Conservation (phyloP, 257 asterid genomes). For the Euphrasia confusa region DNA sequence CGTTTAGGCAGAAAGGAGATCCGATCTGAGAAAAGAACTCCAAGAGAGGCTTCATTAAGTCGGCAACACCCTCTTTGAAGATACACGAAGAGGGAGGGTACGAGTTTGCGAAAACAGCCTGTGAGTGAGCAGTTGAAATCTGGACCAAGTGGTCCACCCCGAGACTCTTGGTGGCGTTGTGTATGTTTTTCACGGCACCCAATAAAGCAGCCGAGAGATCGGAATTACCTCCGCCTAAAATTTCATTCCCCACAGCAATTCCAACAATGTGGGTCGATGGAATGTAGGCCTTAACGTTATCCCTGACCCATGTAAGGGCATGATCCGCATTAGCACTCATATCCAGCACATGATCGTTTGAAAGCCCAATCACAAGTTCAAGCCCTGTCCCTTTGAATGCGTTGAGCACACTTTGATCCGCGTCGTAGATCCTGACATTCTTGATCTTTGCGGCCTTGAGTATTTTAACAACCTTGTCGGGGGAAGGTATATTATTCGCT, state of each 20-base stretch:
- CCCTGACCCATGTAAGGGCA: slow-evolving; percentile 84
- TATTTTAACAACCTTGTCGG: slow-evolving; percentile 69
- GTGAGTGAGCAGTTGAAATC: slow-evolving; percentile 79
- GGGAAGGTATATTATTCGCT: slow-evolving; percentile 92
- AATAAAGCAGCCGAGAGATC: slow-evolving; percentile 52
- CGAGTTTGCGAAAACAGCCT: slow-evolving; percentile 64
- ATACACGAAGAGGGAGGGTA: slow-evolving; percentile 90
- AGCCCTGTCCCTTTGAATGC: slow-evolving; percentile 87
- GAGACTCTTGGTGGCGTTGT: slow-evolving; percentile 64
- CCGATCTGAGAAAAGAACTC: slow-evolving; percentile 63
- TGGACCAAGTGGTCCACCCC: slow-evolving; percentile 58
- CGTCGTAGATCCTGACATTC: slow-evolving; percentile 83
- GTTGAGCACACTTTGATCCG: slow-evolving; percentile 69
- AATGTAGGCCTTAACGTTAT: slow-evolving; percentile 71
- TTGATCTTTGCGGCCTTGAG: slow-evolving; percentile 82
- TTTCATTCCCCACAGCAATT: slow-evolving; percentile 82
- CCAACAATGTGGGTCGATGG: slow-evolving; percentile 86
- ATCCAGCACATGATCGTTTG: slow-evolving; percentile 61
- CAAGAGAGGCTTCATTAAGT: slow-evolving; percentile 84
- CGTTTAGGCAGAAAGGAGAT: slow-evolving; percentile 90
- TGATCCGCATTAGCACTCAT: slow-evolving; percentile 61
- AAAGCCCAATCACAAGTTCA: slow-evolving; percentile 82
- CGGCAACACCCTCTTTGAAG: slow-evolving; percentile 58
- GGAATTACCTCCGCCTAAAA: slow-evolving; percentile 50
- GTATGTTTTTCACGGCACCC: slow-evolving; percentile 67